Evolutionary conservation across 805 yeast species (phyloP).

Genomic region (Metschnikowia picachoensis): DNA sequence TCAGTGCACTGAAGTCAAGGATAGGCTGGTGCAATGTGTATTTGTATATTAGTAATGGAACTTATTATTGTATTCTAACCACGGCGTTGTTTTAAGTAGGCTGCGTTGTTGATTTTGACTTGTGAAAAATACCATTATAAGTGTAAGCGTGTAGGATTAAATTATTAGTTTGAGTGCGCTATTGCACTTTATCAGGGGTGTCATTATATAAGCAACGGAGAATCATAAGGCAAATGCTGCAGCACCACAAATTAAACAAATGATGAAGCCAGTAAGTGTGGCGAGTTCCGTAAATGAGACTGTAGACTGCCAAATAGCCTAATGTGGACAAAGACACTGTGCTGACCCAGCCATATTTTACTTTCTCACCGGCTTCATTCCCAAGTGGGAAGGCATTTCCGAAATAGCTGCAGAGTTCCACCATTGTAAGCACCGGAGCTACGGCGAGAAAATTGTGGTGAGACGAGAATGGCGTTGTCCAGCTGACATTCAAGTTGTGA

Average conservation of each 20-base stretch:
- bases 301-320: constrained; percentile 53
- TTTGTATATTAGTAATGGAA: constrained; percentile 24
- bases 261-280: constrained; percentile 85
- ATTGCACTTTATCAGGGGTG: constrained; percentile 4
- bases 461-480: constrained; percentile 83
- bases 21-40: constrained; percentile 20
- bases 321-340: constrained; percentile 28
- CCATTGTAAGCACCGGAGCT: constrained; percentile 62
- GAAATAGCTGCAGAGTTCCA: constrained; percentile 44
- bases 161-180: not conserved
- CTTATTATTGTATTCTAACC: constrained; percentile 14
- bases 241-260: constrained; percentile 60
- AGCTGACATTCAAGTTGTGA: constrained; percentile 69
- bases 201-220: not conserved
- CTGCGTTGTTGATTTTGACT: not conserved
- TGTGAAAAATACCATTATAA: too few relatives aligned
- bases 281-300: constrained; percentile 70
- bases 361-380: constrained; percentile 1
- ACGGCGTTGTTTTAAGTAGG: not conserved
- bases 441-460: constrained; percentile 82
- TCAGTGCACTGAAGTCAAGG: constrained; percentile 18
- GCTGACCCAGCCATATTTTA: constrained; percentile 1
- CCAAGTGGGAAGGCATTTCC: constrained; percentile 36
- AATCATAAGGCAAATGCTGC: constrained; percentile 39
- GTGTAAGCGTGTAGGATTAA: too few relatives aligned